A percentile compares a stretch with the other conserved stretches of the same genome.
Evolutionary conservation across 805 yeast genomes (phyloP).

Genomic region (Maudiozyma barnettii): DNA sequence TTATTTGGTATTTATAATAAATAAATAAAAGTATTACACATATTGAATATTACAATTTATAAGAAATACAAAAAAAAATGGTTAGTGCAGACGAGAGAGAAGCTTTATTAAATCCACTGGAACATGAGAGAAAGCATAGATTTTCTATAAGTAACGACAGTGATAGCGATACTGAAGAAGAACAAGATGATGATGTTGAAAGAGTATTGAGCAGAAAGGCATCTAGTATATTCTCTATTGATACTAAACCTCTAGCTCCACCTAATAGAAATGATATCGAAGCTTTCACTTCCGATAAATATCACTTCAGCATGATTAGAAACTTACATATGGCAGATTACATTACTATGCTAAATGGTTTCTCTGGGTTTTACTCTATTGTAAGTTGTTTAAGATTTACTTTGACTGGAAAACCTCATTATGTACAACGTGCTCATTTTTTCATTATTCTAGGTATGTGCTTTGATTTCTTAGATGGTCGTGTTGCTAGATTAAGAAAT

Average conservation of each 20-base stretch:
- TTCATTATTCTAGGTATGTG: conserved; percentile 86
- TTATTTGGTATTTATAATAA: too few relatives aligned
- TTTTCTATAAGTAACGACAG: conserved; percentile 3
- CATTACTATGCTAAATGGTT: conserved; percentile 89
- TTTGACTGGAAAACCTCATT: conserved; percentile 55
- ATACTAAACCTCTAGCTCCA: conserved; percentile 52
- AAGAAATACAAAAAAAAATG: too few relatives aligned
- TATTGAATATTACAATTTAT: too few relatives aligned
- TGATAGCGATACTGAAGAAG: conserved; percentile 3
- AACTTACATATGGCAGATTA: conserved; percentile 92
- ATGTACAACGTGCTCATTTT: conserved; percentile 79
- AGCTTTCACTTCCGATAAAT: conserved; percentile 69
- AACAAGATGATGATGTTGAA: conserved; percentile 5
- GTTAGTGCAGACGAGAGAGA: background rate
- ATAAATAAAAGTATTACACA: background rate
- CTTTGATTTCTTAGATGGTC: conserved; percentile 93
- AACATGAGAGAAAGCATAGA: background rate
- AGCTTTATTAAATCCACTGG: background rate
- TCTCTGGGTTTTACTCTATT: conserved; percentile 85
- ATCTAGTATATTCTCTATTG: conserved; percentile 45
- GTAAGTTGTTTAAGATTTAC: conserved; percentile 78
- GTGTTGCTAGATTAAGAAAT: conserved; percentile 90
- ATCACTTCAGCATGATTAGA: conserved; percentile 80
- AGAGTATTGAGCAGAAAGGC: conserved; percentile 34
- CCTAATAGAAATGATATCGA: conserved; percentile 70